A percentile compares a stretch with the other conserved stretches of the same genome.
phyloP scores from a whole-genome alignment of 495 filamentous ascomycete species.

The Penicillium chermesinum region DNA sequence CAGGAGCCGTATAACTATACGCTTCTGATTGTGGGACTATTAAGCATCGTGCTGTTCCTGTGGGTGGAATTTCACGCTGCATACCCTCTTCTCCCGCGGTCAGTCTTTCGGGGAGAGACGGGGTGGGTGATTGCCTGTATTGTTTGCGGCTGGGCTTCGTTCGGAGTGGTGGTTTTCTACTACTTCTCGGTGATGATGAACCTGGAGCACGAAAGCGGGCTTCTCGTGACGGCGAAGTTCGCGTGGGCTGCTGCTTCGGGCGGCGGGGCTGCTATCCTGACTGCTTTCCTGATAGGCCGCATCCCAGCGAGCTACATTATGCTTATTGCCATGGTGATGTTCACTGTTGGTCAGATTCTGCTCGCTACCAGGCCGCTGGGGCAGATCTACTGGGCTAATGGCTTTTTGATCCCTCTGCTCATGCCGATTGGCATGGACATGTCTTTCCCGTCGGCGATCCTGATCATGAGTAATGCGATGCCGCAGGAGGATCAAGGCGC shows the following conservation, averaged over 20 bases:
- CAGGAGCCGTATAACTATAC: conserved; percentile 46
- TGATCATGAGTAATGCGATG: conserved; percentile 35
- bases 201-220: conserved; percentile 27
- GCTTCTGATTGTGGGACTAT: conserved; percentile 50
- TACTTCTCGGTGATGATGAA: conserved; percentile 35
- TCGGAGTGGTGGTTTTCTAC: conserved; percentile 49
- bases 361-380: conserved; percentile 31
- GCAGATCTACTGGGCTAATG: conserved; percentile 42
- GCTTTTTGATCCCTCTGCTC: conserved; percentile 43
- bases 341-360: conserved; percentile 34
- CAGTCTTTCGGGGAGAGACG: conserved; percentile 43
- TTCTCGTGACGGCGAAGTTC: conserved; percentile 35
- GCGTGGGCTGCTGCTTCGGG: conserved; percentile 35
- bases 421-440: conserved; percentile 52
- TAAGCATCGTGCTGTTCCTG: conserved; percentile 47
- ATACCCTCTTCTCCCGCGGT: conserved; percentile 50
- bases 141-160: conserved; percentile 52
- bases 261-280: conserved; percentile 35
- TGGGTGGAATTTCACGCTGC: conserved; percentile 44
- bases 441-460: conserved; percentile 34
- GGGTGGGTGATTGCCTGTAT: conserved; percentile 53
- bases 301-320: conserved; percentile 43
- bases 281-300: conserved; percentile 37
- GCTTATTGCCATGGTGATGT: conserved; percentile 41
- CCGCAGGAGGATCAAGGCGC: conserved; percentile 38